These are phyloP conservation scores for Platismatia glauca DNA, from an alignment of 495 filamentous ascomycete genomes.

Conservation along the genomic window DNA sequence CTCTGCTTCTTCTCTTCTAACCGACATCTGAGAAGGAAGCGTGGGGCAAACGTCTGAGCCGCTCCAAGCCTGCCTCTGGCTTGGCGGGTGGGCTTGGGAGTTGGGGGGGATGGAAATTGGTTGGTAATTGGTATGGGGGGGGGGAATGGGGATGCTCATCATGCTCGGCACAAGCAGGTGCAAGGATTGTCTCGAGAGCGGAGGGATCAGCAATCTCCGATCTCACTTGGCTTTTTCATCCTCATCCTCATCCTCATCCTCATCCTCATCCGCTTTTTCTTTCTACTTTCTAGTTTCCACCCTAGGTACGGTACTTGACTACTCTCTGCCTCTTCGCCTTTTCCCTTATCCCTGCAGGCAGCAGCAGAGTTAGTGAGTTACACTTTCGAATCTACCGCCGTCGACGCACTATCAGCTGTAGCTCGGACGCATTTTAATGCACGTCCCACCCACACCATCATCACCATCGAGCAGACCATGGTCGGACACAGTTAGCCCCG, in stretches of 20 bases:
- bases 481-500: slow-evolving; percentile 1
- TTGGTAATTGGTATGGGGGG: too few species aligned
- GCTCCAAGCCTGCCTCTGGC: slow-evolving; percentile 6
- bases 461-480: neutral
- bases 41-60: slow-evolving; percentile 10
- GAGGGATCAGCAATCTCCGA: slow-evolving; percentile 19
- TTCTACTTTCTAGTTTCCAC: too few species aligned
- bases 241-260: too few species aligned
- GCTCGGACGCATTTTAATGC: slow-evolving; percentile 13
- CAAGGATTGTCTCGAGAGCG: neutral
- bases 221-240: slow-evolving; percentile 8
- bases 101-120: too few species aligned
- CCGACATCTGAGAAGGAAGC: neutral
- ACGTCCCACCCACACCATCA: slow-evolving; percentile 8
- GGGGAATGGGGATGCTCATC: too few species aligned
- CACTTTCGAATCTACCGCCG: slow-evolving; percentile 7
- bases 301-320: too few species aligned
- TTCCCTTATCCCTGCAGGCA: slow-evolving; percentile 1
- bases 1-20: slow-evolving; percentile 1
- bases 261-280: too few species aligned
- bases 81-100: too few species aligned
- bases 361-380: too few species aligned
- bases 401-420: neutral
- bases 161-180: too few species aligned
- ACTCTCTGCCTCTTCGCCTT: neutral